These are phyloP conservation scores for Macrophomina pseudophaseolina DNA, from an alignment of 2,329 filamentous ascomycete genomes.

Conservation along the genomic window DNA sequence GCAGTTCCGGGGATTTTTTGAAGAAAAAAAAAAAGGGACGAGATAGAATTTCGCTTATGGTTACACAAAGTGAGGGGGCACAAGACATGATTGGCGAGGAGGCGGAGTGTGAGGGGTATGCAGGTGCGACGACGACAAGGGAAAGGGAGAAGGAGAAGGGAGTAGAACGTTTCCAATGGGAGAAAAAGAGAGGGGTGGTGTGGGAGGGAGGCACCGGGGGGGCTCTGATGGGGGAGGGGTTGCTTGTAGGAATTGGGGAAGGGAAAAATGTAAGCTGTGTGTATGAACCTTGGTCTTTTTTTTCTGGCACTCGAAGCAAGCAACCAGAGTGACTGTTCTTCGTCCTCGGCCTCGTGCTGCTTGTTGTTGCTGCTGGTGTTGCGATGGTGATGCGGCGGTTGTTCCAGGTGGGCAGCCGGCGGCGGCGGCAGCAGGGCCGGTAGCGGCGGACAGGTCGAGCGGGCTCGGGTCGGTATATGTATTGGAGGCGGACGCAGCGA, in stretches of 20 bases:
- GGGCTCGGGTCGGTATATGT: neutral
- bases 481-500: neutral
- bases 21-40: neutral
- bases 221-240: too few relatives aligned
- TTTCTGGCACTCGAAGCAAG: slow-evolving; percentile 24
- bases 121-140: neutral
- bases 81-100: neutral
- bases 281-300: slow-evolving; percentile 23
- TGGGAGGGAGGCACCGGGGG: too few relatives aligned
- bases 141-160: neutral
- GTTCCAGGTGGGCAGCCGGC: neutral
- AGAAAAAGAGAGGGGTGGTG: neutral
- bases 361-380: too few relatives aligned
- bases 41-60: neutral
- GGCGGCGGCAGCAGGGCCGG: neutral
- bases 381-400: neutral
- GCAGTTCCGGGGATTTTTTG: neutral
- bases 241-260: neutral
- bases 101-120: neutral
- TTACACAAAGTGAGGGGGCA: slow-evolving; percentile 7
- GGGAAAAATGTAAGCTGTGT: neutral
- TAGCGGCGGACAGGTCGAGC: neutral
- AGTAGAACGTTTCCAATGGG: neutral
- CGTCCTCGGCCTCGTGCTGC: slow-evolving; percentile 4
- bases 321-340: slow-evolving; percentile 20